These are phyloP conservation scores for Colletotrichum sojae DNA, from an alignment of 2,329 filamentous ascomycete species.

Conservation along the genomic window DNA sequence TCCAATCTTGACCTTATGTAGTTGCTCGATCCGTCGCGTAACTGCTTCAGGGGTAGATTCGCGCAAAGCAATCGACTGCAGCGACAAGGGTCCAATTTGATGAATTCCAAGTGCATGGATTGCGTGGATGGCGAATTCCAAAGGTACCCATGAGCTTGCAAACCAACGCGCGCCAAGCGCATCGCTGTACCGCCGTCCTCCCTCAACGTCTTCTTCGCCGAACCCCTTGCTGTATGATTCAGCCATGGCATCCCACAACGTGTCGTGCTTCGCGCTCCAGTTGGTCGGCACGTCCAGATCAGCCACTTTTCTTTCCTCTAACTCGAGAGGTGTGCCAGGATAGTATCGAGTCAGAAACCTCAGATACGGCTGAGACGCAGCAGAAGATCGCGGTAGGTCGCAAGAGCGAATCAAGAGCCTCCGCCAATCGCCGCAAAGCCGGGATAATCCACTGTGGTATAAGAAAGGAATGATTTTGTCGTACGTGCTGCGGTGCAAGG, in stretches of 20 bases:
- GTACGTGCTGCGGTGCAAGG: conserved; percentile 61
- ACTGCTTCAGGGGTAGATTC: conserved; percentile 70
- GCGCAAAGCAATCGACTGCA: conserved; percentile 83
- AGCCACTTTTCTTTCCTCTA: conserved; percentile 52
- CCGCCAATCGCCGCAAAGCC: conserved; percentile 64
- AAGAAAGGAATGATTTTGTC: conserved; percentile 66
- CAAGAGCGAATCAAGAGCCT: conserved; percentile 54
- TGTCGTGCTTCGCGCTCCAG: conserved; percentile 28
- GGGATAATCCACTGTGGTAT: conserved; percentile 61
- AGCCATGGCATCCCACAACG: conserved; percentile 51
- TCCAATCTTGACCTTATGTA: conserved; percentile 74
- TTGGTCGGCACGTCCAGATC: conserved; percentile 20
- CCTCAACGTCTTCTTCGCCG: conserved; percentile 55
- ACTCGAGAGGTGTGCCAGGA: conserved; percentile 53
- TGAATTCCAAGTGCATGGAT: conserved; percentile 79
- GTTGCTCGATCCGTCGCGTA: conserved; percentile 69
- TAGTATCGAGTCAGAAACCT: conserved; percentile 63
- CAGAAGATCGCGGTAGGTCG: conserved; percentile 57
- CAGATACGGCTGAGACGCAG: conserved; percentile 63
- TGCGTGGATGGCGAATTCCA: conserved; percentile 80
- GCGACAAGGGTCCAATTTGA: conserved; percentile 79
- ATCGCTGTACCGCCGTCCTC: conserved; percentile 72
- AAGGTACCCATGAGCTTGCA: conserved; percentile 78
- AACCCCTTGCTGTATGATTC: conserved; percentile 45
- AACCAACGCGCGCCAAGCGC: conserved; percentile 84